Base-by-base conservation (phyloP, 2,329 filamentous ascomycete species). In the Lojkania enalia region DNA sequence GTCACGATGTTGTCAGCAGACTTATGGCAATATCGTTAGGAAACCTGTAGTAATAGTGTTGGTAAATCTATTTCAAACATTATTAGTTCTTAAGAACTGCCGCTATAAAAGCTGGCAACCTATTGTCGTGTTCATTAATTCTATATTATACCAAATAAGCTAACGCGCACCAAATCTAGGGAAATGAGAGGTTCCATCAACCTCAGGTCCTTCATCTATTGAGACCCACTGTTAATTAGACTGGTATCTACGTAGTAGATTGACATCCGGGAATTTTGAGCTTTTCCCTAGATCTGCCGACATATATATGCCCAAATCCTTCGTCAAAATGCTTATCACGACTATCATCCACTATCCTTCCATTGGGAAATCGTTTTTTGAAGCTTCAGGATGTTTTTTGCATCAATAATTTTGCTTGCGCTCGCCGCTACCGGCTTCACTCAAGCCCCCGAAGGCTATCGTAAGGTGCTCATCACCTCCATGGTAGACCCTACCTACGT, bases 401-500 rank as follows among this genome's bases (percentile, higher is more conserved):
- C 35, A 4, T 39, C 51, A 3, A 15, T 64, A 18, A 11, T 63
- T 32, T 29, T 46, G 16, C 42, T 62, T 19, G 55, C 54, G 12
- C 46, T 65, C 27, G 53, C 54, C 13, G 55, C 51, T 19, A 53
- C 52, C 6, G 51, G 51, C 25, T 29, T 65, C 9, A 47, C 57
- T 16, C 57, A 63, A 39, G 45, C 39, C 21, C 60, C 60, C 7
- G 52, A 46, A 18, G 61, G 59, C 20, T 64, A 65, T 36, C 60
- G 60, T 27, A 54, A 46, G 16, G 61, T 64, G 20, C 64, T 61
- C 49, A 58, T 66, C 16, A 60, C 58, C 3, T 64, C 61, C 1
- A 52, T 54, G 30, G 60, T 61, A 37, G 61, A 66, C 43, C 39
- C 50, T 4, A 63, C 58, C 42, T 64, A 52, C 33, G 59, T 62